Conservation (phyloP, 768 basidiomycete species). For the Amanita phalloides region DNA sequence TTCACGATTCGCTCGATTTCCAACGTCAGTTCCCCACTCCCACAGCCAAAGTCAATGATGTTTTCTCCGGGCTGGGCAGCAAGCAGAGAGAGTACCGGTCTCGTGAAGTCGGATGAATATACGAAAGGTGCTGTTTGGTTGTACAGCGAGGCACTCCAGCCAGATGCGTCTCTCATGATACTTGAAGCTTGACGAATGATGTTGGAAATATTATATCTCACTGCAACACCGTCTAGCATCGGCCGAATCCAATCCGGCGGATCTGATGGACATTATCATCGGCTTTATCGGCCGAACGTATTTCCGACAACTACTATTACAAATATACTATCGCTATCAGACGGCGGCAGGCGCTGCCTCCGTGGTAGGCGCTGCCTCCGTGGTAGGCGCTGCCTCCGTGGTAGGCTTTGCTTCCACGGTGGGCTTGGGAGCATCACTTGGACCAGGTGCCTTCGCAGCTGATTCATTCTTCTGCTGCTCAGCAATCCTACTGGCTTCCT, state of each 20-base stretch:
- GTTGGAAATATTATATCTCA: background rate
- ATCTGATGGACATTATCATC: background rate
- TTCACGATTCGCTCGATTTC: slow-evolving; percentile 44
- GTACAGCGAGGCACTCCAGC: slow-evolving; percentile 54
- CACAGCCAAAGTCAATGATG: slow-evolving; percentile 74
- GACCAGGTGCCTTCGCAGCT: background rate
- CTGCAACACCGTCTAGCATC: background rate
- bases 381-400: too few relatives aligned
- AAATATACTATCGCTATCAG: background rate
- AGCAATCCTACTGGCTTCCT: slow-evolving; percentile 81
- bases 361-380: background rate
- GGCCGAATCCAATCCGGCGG: background rate
- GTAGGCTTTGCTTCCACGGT: background rate
- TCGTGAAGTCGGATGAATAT: slow-evolving; percentile 42
- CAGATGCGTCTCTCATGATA: slow-evolving; percentile 19
- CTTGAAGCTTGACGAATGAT: background rate
- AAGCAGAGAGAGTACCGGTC: slow-evolving; percentile 48
- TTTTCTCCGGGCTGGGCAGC: slow-evolving; percentile 54
- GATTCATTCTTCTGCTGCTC: slow-evolving; percentile 37
- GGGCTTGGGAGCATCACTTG: background rate
- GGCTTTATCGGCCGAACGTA: background rate
- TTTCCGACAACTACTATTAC: background rate
- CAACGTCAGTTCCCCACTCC: slow-evolving; percentile 68
- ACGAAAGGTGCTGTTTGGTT: slow-evolving; percentile 60
- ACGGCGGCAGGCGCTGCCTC: background rate